phyloP scores from a whole-genome alignment of 371 early-diverging fungal genomes.

The Rhizopus delemar region DNA sequence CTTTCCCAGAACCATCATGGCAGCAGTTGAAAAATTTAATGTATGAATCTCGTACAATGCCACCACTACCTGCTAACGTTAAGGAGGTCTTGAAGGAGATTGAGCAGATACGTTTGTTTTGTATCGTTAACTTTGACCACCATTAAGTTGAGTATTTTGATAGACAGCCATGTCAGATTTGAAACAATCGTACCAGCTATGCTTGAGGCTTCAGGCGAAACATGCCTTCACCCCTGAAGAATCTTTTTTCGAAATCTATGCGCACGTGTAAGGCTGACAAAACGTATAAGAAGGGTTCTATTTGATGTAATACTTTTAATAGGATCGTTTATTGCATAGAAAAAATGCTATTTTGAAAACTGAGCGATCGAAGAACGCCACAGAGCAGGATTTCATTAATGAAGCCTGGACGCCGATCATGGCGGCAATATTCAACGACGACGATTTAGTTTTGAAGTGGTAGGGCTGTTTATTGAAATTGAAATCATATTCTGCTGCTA shows the following conservation, averaged over 20 bases:
- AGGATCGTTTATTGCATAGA: constrained; percentile 5
- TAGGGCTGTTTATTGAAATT: constrained; percentile 4
- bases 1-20: constrained; percentile 1
- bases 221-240: constrained; percentile 8
- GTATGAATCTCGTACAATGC: constrained; percentile 2
- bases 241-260: constrained; percentile 7
- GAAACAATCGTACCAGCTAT: constrained; percentile 3
- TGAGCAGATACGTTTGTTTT: not conserved
- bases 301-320: constrained; percentile 5
- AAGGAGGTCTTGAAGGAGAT: constrained; percentile 3
- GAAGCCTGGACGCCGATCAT: constrained; percentile 16
- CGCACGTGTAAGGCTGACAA: constrained; percentile 11
- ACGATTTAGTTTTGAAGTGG: constrained; percentile 2
- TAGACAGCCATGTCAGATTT: not conserved
- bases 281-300: not conserved
- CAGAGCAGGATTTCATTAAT: constrained; percentile 12
- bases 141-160: constrained; percentile 6
- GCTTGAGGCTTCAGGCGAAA: not conserved
- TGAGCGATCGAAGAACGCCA: not conserved
- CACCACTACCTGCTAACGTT: constrained; percentile 5
- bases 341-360: constrained; percentile 5
- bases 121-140: not conserved
- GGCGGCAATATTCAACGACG: constrained; percentile 1
- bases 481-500: constrained; percentile 5
- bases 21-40: constrained; percentile 1